Evolutionary conservation across 2,329 filamentous ascomycete species (phyloP).

Genomic region (Zasmidium angulare): DNA sequence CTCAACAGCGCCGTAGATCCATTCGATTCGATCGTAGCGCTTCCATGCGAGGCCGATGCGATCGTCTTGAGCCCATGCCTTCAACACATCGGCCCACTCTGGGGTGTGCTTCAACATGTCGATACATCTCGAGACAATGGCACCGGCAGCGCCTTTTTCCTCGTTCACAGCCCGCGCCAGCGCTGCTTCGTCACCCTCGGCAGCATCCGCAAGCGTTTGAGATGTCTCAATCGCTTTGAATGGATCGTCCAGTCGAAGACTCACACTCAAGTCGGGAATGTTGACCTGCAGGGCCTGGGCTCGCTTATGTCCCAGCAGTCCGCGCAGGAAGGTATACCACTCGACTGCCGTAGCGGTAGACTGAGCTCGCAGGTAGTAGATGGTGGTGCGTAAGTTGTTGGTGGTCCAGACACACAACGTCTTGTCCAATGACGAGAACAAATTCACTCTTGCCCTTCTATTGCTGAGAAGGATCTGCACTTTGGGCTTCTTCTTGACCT

Average conservation of each 20-base stretch:
- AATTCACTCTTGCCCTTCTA: conserved; percentile 57
- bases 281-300: conserved; percentile 59
- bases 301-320: conserved; percentile 59
- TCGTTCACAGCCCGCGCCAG: conserved; percentile 47
- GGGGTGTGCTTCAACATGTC: conserved; percentile 56
- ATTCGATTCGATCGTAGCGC: conserved; percentile 67
- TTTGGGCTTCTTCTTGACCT: conserved; percentile 55
- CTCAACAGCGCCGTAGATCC: conserved; percentile 65
- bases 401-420: conserved; percentile 64
- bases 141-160: conserved; percentile 56
- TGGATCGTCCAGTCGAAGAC: conserved; percentile 58
- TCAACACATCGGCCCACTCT: conserved; percentile 61
- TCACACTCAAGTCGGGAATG: conserved; percentile 63
- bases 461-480: conserved; percentile 55
- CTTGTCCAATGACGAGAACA: conserved; percentile 67
- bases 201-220: conserved; percentile 41
- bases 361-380: conserved; percentile 62
- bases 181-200: conserved; percentile 49
- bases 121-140: conserved; percentile 59
- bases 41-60: conserved; percentile 68
- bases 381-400: conserved; percentile 54
- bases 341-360: conserved; percentile 63
- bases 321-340: conserved; percentile 67
- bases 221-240: conserved; percentile 55
- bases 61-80: conserved; percentile 58